Base-by-base conservation (phyloP, 2,329 filamentous ascomycete genomes). In the Pseudogymnoascus sp. region DNA sequence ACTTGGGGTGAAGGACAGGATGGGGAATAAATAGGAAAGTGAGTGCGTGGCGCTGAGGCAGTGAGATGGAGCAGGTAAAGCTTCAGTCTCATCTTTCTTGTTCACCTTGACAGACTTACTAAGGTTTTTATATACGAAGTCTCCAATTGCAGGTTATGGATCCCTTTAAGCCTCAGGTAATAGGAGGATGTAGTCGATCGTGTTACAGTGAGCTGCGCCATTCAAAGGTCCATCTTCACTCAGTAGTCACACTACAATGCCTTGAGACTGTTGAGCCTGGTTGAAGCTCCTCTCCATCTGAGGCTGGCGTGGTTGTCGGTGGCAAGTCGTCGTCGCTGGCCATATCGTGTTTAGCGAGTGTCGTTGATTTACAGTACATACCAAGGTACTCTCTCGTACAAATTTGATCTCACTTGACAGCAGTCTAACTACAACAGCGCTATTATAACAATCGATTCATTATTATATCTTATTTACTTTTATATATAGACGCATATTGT, bases 311-410 rank as follows among this genome's bases (percentile, higher is more conserved):
- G 14, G 50, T 33, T 56, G 50, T 56, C 6, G 2, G 50, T 56
- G 50, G 28, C 50, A 56, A 56, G 16, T 31, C 47, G 16, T 33
- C 28, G 28, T 56, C 3, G 50, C 50, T 35, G 28, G 50, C 28
- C 50, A 56, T 56, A 7, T 33, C 50, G 50, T 28, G 50, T 35
- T 56, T 56, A 56, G 50, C 50, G 50, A 56, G 28, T 21, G 50
- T 56, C 50, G 50, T 35, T 35, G 50, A 56, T 56, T 56, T 56
- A 56, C 50, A 35, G 47, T 56, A 56, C 50, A 56, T 35, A 56
- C 16, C 16, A 33, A 56, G 28, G 50, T 56, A 56, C 50, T 56
- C 28, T 5, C 28, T 56, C 50, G 28, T 56, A 56, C 11, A 56
- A 1, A 56, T 56, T 7, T 35, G 28, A 56, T 56, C 28, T 18